Evolutionary conservation across 2,329 filamentous ascomycete genomes (phyloP).

Genomic region (Scedosporium minutisporum): DNA sequence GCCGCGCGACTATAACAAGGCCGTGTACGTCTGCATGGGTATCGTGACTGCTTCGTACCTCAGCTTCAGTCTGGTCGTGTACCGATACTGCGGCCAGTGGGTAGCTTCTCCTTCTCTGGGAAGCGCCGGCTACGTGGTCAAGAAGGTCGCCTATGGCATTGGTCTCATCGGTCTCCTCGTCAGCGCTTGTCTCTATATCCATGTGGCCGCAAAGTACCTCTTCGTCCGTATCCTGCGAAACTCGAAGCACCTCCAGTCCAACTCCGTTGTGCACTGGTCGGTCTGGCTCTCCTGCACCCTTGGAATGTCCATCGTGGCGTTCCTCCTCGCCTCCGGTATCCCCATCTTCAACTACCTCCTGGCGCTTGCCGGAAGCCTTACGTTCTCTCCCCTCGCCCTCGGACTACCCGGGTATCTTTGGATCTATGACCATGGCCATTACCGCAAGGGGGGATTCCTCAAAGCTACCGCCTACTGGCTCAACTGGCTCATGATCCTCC

Average conservation of each 20-base stretch:
- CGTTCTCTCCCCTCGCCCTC: constrained; percentile 25
- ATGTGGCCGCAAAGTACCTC: constrained; percentile 29
- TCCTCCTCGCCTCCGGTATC: constrained; percentile 22
- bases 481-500: constrained; percentile 23
- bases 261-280: constrained; percentile 24
- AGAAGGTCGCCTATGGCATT: constrained; percentile 53
- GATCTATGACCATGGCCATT: constrained; percentile 24
- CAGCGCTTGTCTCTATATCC: constrained; percentile 23
- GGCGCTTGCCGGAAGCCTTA: constrained; percentile 21
- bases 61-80: constrained; percentile 49
- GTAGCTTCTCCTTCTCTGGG: constrained; percentile 53
- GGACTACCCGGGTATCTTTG: constrained; percentile 25
- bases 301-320: constrained; percentile 18
- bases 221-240: constrained; percentile 28
- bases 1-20: constrained; percentile 50
- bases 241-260: constrained; percentile 24
- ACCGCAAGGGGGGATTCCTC: constrained; percentile 18
- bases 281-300: constrained; percentile 25
- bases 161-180: constrained; percentile 40
- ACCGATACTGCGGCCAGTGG: constrained; percentile 52
- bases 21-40: constrained; percentile 48
- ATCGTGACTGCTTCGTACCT: constrained; percentile 48
- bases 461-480: constrained; percentile 20
- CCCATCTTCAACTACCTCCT: constrained; percentile 25
- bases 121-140: constrained; percentile 47